These are phyloP conservation scores for Malassezia vespertilionis DNA, from an alignment of 1,284 basidiomycete species.

Conservation along the genomic window DNA sequence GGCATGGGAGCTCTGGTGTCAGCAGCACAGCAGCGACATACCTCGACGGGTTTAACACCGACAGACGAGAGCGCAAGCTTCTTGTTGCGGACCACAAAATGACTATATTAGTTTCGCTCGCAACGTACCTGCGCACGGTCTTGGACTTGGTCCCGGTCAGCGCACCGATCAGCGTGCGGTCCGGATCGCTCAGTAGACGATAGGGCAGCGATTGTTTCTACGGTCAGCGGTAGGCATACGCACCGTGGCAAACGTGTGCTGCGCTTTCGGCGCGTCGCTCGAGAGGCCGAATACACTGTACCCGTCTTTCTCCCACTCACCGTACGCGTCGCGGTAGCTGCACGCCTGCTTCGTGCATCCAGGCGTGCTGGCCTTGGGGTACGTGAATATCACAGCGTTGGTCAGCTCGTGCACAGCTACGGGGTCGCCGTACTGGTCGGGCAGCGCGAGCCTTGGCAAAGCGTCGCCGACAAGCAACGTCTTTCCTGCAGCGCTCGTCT, in stretches of 20 bases:
- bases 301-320: constrained; percentile 59
- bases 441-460: constrained; percentile 64
- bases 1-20: constrained; percentile 8
- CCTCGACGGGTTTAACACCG: constrained; percentile 33
- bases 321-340: constrained; percentile 61
- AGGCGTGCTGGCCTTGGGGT: constrained; percentile 29
- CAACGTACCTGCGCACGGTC: constrained; percentile 51
- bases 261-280: constrained; percentile 65
- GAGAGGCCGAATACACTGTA: constrained; percentile 77
- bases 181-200: constrained; percentile 72
- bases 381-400: constrained; percentile 25
- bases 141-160: constrained; percentile 66
- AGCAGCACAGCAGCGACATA: constrained; percentile 3
- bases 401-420: constrained; percentile 13
- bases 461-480: constrained; percentile 56
- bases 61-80: constrained; percentile 23
- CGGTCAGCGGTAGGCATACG: constrained; percentile 27
- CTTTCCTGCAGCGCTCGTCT: background rate
- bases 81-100: constrained; percentile 35
- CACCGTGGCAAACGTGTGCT: constrained; percentile 48
- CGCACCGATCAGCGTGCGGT: constrained; percentile 63
- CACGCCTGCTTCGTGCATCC: constrained; percentile 39
- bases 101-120: too few species aligned
- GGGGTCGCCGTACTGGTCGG: constrained; percentile 45
- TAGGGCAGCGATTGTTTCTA: constrained; percentile 67